Evolutionary conservation across 192 early-diverging fungal genomes (phyloP), one percentile per base, ranked within the genome.

Genomic region (Kappamyces sp.): DNA sequence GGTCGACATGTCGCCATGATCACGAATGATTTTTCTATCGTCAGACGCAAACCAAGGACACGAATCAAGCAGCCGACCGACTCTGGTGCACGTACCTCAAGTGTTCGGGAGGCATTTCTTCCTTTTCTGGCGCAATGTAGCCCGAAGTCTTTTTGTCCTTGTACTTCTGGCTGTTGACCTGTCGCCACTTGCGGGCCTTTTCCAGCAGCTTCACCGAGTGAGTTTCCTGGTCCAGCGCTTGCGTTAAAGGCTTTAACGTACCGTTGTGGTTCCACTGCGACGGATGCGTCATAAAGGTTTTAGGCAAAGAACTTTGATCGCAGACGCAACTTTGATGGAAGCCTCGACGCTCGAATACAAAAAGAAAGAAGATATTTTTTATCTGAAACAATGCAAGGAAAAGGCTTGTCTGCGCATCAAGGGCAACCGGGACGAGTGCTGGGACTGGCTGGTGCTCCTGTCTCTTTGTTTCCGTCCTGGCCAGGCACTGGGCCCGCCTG

Each of bases 1-100:
- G 38, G 84, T 85, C 15, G 93, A 91, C 96, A 99, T 99, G 76
- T 99, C 96, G 47, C 96, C 96, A 63, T 97, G 96, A 66, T 99
- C 96, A 68, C 91, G 93, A 69, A 97, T 93, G 71, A 99, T 96
- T 66, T 99, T 97, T 61, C 96, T 70, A 46, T 34, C 11, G 15
- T 35, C 22, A 33, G 39, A 2, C 4, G 45, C 59, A 47, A 38
- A 35, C 45, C 6, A 4, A 30, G 4, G 14, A 14, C 5, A 3
- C 7, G 5, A 12, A 39, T 3, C 31, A 48, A 11, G 15, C 14
- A 4, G 31, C 48, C 39, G 8, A 37, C 30, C 36, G 37, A 49
- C 15, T 4, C 5, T 5, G 12, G 12, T 7, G n/a, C 4, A 32
- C 47, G 3, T 33, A 73, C 72, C 72, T 87, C 59, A 97, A 76